Conservation (phyloP, 129 eudicot genomes). For the Rutidosis leptorrhynchoides region DNA sequence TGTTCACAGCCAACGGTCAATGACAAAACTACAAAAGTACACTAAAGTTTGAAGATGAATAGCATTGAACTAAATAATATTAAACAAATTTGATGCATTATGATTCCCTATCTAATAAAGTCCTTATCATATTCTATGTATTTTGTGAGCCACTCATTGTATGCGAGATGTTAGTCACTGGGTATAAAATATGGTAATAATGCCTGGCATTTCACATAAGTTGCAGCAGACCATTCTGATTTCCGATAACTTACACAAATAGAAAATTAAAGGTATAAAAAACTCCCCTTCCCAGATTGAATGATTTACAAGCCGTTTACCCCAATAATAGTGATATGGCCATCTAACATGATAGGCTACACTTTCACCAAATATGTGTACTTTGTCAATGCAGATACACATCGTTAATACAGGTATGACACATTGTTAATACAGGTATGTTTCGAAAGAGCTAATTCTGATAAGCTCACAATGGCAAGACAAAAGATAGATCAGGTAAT, state of each 20-base stretch:
- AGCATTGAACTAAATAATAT: neutral
- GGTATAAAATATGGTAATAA: neutral
- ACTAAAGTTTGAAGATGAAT: neutral
- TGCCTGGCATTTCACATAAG: neutral
- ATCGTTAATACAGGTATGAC: no score
- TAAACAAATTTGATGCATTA: neutral
- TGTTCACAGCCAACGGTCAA: neutral
- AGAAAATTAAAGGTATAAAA: conserved; percentile 9
- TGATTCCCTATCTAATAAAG: neutral
- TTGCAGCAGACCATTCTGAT: neutral
- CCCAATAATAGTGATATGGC: neutral
- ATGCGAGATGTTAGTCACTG: neutral
- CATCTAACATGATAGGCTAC: neutral
- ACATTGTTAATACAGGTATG: no score
- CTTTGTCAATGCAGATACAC: conserved; percentile 9
- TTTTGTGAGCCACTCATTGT: neutral
- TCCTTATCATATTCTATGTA: neutral
- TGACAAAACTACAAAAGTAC: neutral
- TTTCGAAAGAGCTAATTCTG: neutral
- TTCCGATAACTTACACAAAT: neutral
- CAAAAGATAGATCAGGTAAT: neutral
- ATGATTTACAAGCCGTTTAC: neutral
- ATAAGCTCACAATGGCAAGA: neutral
- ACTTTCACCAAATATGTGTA: conserved; percentile 7
- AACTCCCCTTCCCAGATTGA: conserved; percentile 5